Conservation (phyloP, 2,329 filamentous ascomycete genomes). For the Xylariaceae sp. region DNA sequence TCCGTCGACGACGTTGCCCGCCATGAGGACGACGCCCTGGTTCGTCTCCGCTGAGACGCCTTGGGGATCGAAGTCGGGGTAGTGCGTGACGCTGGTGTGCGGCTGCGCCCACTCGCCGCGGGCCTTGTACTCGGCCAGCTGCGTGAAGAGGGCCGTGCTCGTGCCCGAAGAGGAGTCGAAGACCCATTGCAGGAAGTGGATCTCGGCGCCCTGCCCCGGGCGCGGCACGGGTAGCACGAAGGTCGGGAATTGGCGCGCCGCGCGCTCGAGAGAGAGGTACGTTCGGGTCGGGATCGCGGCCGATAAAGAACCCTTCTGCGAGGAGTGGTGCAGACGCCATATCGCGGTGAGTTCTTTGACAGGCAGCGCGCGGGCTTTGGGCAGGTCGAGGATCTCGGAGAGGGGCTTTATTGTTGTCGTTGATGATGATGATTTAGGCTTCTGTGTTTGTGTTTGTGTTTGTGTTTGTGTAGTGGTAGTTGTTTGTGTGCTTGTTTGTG, state of each 20-base stretch:
- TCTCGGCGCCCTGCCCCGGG: conserved; percentile 66
- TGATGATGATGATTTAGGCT: conserved; percentile 1
- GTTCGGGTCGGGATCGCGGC: conserved; percentile 69
- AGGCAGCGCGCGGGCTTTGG: conserved; percentile 68
- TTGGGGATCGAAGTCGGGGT: conserved; percentile 53
- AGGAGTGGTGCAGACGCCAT: conserved; percentile 84
- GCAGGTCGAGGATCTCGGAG: conserved; percentile 63
- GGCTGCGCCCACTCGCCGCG: conserved; percentile 84
- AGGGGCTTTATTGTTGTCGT: conserved; percentile 40
- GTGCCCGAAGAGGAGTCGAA: conserved; percentile 65
- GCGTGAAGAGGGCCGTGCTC: conserved; percentile 83
- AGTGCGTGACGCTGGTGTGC: conserved; percentile 91
- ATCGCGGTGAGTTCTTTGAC: conserved; percentile 77
- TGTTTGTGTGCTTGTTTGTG: background rate
- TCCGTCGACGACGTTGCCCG: conserved; percentile 72
- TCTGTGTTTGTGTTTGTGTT: conserved; percentile 11
- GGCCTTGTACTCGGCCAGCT: conserved; percentile 87
- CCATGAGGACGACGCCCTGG: conserved; percentile 78
- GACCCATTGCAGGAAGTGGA: conserved; percentile 95
- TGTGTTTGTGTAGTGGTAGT: background rate
- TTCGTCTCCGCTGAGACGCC: conserved; percentile 49
- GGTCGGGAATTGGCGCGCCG: conserved; percentile 71
- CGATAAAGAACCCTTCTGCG: conserved; percentile 69
- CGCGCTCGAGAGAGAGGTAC: conserved; percentile 66
- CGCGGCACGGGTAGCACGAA: conserved; percentile 87